Conservation (phyloP, 148 eudicot genomes). For the Fagopyrum esculentum region DNA sequence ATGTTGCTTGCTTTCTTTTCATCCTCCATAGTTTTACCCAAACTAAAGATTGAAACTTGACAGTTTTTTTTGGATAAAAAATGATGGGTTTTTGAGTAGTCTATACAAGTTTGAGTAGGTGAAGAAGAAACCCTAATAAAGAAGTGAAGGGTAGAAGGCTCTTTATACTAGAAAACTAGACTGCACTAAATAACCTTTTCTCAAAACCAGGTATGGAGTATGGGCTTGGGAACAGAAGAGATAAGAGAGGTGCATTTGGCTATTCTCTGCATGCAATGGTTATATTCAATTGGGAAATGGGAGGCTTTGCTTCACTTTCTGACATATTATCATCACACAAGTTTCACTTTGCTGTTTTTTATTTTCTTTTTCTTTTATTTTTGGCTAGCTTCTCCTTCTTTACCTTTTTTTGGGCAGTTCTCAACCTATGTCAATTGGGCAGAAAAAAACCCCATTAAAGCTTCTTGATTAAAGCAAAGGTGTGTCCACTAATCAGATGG, state of each 20-base stretch:
- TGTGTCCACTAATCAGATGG: neutral
- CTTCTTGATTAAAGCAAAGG: conserved; percentile 7
- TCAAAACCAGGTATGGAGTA: neutral
- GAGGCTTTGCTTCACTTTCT: neutral
- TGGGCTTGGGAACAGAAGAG: conserved; percentile 50
- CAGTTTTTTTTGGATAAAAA: too few relatives aligned
- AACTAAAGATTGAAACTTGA: too few relatives aligned
- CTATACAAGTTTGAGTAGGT: too few relatives aligned
- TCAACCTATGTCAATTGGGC: conserved; percentile 1
- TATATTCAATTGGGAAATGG: conserved; percentile 2
- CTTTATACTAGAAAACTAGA: neutral
- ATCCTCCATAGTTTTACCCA: neutral
- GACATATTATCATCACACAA: neutral
- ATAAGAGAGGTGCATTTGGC: conserved; percentile 34
- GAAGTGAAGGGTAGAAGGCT: neutral
- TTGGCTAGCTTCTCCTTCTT: neutral
- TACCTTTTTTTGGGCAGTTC: neutral
- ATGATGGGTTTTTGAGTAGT: too few relatives aligned
- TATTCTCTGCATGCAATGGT: conserved; percentile 1
- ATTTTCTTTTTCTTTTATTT: neutral
- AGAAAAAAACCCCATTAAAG: neutral
- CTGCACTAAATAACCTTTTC: neutral
- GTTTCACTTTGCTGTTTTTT: neutral
- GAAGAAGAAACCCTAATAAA: too few relatives aligned
- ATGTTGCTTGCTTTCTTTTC: conserved; percentile 11